Evolutionary conservation across 1,284 basidiomycete genomes (phyloP).

Genomic region (Ceratobasidium sp.): DNA sequence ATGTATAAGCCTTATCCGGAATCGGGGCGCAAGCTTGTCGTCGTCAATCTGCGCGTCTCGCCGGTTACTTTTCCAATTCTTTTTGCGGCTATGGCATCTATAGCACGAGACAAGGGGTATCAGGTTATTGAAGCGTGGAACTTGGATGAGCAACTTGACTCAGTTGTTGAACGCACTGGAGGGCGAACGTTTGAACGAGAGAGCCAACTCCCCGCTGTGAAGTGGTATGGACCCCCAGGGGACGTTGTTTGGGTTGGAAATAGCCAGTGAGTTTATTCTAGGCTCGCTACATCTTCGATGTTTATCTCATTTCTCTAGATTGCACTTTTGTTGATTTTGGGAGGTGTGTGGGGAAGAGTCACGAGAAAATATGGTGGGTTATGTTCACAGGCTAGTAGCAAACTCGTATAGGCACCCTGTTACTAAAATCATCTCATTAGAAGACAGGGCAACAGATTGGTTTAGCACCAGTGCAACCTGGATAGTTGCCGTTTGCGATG

Average conservation of each 20-base stretch:
- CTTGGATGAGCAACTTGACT: slow-evolving; percentile 55
- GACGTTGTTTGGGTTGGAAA: slow-evolving; percentile 65
- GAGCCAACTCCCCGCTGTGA: slow-evolving; percentile 65
- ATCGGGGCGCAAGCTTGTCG: slow-evolving; percentile 55
- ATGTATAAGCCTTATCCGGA: slow-evolving; percentile 52
- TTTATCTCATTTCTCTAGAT: too few relatives aligned
- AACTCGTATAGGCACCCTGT: too few relatives aligned
- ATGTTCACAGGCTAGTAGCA: too few relatives aligned
- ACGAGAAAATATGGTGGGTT: too few relatives aligned
- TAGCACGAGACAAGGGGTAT: slow-evolving; percentile 57
- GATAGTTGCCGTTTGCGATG: neutral
- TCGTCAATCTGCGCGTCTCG: slow-evolving; percentile 62
- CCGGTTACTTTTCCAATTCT: slow-evolving; percentile 56
- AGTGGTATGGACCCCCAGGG: slow-evolving; percentile 64
- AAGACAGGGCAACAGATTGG: too few relatives aligned
- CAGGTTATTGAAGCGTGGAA: slow-evolving; percentile 67
- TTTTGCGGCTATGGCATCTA: slow-evolving; percentile 55
- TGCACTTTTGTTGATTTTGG: too few relatives aligned
- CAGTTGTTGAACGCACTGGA: slow-evolving; percentile 53
- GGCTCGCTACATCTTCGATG: neutral
- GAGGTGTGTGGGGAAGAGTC: too few relatives aligned
- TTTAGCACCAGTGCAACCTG: neutral
- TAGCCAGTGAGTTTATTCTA: slow-evolving; percentile 58
- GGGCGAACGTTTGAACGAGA: slow-evolving; percentile 57
- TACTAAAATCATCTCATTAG: too few relatives aligned